A percentile compares a stretch with the other conserved stretches of the same genome.
Conservation (phyloP, 192 early-diverging fungal species). For the Mortierella antarctica region DNA sequence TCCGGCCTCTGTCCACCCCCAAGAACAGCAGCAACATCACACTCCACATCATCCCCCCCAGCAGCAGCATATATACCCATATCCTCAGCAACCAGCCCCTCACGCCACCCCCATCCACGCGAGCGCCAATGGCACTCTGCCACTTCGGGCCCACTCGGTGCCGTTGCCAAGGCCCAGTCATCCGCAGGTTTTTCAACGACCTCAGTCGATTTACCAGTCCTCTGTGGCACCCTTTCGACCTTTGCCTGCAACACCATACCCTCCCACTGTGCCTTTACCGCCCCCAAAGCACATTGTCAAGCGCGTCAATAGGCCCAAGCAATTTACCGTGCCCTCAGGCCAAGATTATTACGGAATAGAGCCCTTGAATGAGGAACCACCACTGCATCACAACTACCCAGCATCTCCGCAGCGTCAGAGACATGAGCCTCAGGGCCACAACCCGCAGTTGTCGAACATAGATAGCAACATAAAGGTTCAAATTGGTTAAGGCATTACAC, state of each 20-base stretch:
- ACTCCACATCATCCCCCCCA: not conserved
- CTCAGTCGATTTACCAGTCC: conserved; percentile 8
- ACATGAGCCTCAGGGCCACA: too few relatives aligned
- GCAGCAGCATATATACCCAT: not conserved
- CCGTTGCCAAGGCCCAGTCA: conserved; percentile 5
- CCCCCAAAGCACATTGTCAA: conserved; percentile 43
- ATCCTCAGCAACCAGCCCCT: not conserved
- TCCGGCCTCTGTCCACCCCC: not conserved
- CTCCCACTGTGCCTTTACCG: conserved; percentile 10
- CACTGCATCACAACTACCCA: not conserved
- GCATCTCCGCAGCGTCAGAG: not conserved
- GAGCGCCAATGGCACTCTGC: not conserved
- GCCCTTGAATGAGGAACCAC: not conserved
- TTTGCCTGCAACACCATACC: conserved; percentile 10
- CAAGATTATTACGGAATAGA: not conserved
- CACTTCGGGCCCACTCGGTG: conserved; percentile 15
- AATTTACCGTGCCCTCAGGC: conserved; percentile 20
- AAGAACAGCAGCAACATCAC: conserved; percentile 8
- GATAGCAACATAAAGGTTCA: too few relatives aligned
- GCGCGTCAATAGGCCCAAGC: conserved; percentile 31
- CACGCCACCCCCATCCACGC: not conserved
- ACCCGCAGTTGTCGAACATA: too few relatives aligned
- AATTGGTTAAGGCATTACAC: too few relatives aligned
- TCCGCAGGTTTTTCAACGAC: not conserved
- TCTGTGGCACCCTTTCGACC: conserved; percentile 8